Base-by-base conservation (phyloP, 208 protist genomes). In the Trypanosoma platydactyli region DNA sequence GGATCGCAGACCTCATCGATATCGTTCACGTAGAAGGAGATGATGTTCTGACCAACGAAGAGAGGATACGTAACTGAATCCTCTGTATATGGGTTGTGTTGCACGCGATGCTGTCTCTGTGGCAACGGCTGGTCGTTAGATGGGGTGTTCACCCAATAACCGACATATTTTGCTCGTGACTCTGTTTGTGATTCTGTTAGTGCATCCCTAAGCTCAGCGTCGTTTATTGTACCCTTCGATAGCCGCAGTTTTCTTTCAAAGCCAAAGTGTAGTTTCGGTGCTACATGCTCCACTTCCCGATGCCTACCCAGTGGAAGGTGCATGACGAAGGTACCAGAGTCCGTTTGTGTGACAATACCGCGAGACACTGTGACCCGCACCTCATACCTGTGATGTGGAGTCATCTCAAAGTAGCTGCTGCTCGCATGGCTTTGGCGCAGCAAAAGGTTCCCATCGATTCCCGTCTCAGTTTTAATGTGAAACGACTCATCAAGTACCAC, bases 1-100 rank as follows among this genome's bases (percentile, higher is more conserved):
- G 89, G 78, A 5, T 87, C 78, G 66, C 89, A 95, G 25, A 91
- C 84, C 44, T 85, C 86, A 49, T 95, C 89, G 46, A 82, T 72
- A 59, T 95, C 89, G 9, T 64, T 64, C 33, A 91, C 79, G 44
- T 81, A 71, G 65, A 84, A 93, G n/a, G 77, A 72, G 30, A 95
- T 22, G 1, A 80, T 33, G 62, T 95, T 95, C 20, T 64, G 68
- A 9, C 89, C 89, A 18, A 84, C n/a, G 48, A 81, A 84, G 15
- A 94, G 74, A 11, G 77, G 75, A 40, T 81, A 81, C 1, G 38
- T 13, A n/a, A 59, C 44, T 18, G 48, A 64, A 0, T 49, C 22
- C 49, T 59, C 54, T 15, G 46, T 25, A 62, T 64, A 88, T 16
- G 80, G 80, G 63, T 89, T 88, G 49, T 86, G 76, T 29, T 27